Percentiles rank a stretch among this genome's conserved stretches.
Conservation (phyloP, 75 land plant genomes). For the Pinus albicaulis region DNA sequence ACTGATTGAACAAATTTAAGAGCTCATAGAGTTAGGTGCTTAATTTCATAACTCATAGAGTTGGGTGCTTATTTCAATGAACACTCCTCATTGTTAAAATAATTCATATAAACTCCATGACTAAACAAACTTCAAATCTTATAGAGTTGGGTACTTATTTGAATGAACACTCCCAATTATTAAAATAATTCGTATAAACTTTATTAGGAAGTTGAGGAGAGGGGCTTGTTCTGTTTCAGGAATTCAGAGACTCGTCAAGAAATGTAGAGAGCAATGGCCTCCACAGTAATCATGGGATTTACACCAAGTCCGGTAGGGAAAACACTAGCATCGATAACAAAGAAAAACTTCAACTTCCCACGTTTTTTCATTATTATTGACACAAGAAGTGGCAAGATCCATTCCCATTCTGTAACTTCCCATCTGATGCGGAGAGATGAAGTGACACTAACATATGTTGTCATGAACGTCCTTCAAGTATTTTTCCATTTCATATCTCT, state of each 20-base stretch:
- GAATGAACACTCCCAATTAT: no score
- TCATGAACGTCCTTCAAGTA: constrained; percentile 36
- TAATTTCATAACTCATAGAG: no score
- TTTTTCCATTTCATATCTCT: constrained; percentile 29
- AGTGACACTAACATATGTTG: constrained; percentile 30
- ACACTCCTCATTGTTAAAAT: no score
- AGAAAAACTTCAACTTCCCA: constrained; percentile 88
- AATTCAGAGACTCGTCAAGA: constrained; percentile 38
- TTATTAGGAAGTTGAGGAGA: no score
- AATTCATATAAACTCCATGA: no score
- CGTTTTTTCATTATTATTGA: constrained; percentile 71
- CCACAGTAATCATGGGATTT: constrained; percentile 91
- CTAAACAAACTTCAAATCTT: no score
- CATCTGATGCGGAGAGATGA: constrained; percentile 83
- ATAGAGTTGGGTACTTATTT: no score
- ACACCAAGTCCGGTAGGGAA: constrained; percentile 79
- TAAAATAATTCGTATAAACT: no score
- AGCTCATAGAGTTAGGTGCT: no score
- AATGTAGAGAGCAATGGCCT: constrained; percentile 70
- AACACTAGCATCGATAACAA: constrained; percentile 77
- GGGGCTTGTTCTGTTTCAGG: not conserved
- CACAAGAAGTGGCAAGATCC: constrained; percentile 54
- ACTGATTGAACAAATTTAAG: no score
- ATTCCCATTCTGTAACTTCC: constrained; percentile 86
- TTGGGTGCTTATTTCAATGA: no score